Percentiles rank a stretch among this genome's conserved stretches.
Conservation (phyloP, 257 asterid species). For the Apocynum venetum region DNA sequence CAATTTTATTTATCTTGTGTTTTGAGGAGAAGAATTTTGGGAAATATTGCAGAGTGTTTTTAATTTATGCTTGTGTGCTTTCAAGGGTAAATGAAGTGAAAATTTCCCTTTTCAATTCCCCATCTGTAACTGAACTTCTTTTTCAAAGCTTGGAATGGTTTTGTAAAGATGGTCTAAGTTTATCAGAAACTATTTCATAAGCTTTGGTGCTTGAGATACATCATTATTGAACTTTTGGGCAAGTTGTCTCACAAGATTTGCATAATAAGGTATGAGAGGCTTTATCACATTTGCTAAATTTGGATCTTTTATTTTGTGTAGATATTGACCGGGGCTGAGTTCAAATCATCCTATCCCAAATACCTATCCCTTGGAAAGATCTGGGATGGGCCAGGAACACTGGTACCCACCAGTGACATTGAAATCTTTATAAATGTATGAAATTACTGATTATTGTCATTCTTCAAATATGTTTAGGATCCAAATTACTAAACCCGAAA, state of each 20-base stretch:
- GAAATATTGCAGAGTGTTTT: neutral
- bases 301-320: too few species aligned
- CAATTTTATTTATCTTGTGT: neutral
- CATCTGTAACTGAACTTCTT: neutral
- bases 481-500: too few species aligned
- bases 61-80: neutral
- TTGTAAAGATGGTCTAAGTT: neutral
- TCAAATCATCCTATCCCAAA: neutral
- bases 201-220: neutral
- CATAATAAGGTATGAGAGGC: too few species aligned
- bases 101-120: neutral
- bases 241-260: neutral
- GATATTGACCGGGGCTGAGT: neutral
- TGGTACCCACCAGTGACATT: too few species aligned
- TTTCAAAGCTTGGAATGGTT: conserved; percentile 1
- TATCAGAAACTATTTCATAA: neutral
- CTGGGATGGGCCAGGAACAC: too few species aligned
- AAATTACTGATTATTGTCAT: too few species aligned
- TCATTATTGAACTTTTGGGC: neutral
- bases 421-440: too few species aligned
- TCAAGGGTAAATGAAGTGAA: neutral
- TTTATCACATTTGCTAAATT: too few species aligned
- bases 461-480: too few species aligned
- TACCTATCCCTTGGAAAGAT: neutral
- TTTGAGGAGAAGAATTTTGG: conserved; percentile 2